Conservation (phyloP, 1,139 yeast genomes). For the Tardiomyces blankii region DNA sequence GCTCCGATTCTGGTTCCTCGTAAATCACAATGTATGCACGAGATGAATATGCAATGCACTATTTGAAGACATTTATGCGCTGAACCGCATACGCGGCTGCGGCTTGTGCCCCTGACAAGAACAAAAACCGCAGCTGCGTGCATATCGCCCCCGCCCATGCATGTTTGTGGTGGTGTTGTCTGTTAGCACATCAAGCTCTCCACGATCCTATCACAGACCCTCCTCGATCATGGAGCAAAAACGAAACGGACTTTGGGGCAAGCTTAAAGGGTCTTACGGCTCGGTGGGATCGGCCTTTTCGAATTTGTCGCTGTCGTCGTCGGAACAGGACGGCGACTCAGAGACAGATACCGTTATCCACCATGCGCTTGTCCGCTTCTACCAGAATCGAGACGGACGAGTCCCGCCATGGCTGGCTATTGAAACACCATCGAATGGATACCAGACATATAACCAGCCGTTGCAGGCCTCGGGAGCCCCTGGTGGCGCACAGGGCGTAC, state of each 20-base stretch:
- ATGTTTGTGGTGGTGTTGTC: too few species aligned
- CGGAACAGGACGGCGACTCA: conserved; percentile 23
- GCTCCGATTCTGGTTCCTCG: too few species aligned
- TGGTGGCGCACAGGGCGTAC: too few species aligned
- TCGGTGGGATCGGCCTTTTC: conserved; percentile 9
- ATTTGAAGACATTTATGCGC: too few species aligned
- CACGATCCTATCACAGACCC: too few species aligned
- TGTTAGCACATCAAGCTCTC: too few species aligned
- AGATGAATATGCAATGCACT: too few species aligned
- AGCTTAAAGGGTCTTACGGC: conserved; percentile 11
- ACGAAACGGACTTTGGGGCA: conserved; percentile 9
- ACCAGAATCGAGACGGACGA: conserved; percentile 13
- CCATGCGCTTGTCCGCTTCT: conserved; percentile 24
- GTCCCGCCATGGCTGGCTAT: conserved; percentile 19
- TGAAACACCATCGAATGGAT: not conserved
- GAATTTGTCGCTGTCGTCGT: conserved; percentile 16
- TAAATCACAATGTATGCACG: too few species aligned
- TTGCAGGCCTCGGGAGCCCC: not conserved
- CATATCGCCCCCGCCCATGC: too few species aligned
- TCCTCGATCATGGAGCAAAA: not conserved
- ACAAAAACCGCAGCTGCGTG: too few species aligned
- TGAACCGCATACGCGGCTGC: too few species aligned
- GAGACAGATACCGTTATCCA: conserved; percentile 26
- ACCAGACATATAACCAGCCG: not conserved
- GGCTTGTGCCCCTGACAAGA: too few species aligned